Percentiles rank a stretch among this genome's conserved stretches.
Evolutionary conservation across 1,139 yeast genomes (phyloP).

Genomic region (Yamadazyma diddensiae): DNA sequence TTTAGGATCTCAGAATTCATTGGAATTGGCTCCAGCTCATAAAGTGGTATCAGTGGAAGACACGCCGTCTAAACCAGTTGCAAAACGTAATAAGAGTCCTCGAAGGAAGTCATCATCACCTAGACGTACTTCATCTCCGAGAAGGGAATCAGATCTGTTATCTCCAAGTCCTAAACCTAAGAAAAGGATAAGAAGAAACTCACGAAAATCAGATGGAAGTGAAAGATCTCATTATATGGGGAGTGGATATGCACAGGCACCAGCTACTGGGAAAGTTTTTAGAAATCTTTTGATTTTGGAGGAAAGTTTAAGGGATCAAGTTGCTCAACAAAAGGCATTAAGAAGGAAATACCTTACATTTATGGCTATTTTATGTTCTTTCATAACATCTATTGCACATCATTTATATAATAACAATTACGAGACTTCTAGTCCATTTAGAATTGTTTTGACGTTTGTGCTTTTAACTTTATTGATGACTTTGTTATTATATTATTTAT

Average conservation of each 20-base stretch:
- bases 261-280: conserved; percentile 71
- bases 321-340: conserved; percentile 63
- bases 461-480: conserved; percentile 70
- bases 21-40: conserved; percentile 16
- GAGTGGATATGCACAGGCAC: conserved; percentile 42
- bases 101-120: conserved; percentile 4
- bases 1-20: conserved; percentile 34
- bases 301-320: conserved; percentile 80
- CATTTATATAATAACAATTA: conserved; percentile 32
- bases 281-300: conserved; percentile 80
- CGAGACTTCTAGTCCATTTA: conserved; percentile 24
- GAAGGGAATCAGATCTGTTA: conserved; percentile 18
- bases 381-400: conserved; percentile 41
- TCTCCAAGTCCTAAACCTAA: conserved; percentile 22
- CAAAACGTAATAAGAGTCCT: conserved; percentile 10
- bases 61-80: conserved; percentile 12
- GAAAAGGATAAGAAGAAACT: conserved; percentile 28
- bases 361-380: conserved; percentile 49
- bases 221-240: conserved; percentile 26
- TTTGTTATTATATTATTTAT: conserved; percentile 70
- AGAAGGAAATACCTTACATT: conserved; percentile 75
- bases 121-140: conserved; percentile 9
- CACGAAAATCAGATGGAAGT: conserved; percentile 28
- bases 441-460: conserved; percentile 57
- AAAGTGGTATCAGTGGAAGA: conserved; percentile 9